Evolutionary conservation across 768 basidiomycete genomes (phyloP).

Genomic region (Serendipita indica): DNA sequence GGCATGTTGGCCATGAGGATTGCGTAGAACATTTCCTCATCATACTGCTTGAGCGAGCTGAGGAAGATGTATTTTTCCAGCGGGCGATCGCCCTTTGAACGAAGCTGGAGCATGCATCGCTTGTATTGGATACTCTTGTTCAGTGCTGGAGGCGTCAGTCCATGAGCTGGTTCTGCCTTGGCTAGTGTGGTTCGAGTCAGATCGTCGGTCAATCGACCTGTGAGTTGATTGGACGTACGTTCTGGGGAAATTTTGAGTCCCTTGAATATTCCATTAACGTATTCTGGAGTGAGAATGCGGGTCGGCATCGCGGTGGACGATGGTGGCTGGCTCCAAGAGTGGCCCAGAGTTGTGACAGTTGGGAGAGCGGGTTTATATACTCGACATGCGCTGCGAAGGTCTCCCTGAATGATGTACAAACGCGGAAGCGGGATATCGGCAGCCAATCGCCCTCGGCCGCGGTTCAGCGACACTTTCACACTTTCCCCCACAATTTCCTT

Average conservation of each 20-base stretch:
- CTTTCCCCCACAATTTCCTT: conserved; percentile 1
- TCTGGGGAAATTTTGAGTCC: conserved; percentile 41
- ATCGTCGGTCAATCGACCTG: conserved; percentile 12
- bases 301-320: neutral
- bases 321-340: conserved; percentile 2
- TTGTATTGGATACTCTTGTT: conserved; percentile 36
- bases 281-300: conserved; percentile 51
- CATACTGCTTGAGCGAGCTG: conserved; percentile 53
- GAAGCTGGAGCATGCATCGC: conserved; percentile 55
- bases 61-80: conserved; percentile 84
- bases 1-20: conserved; percentile 9
- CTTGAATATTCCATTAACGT: conserved; percentile 53
- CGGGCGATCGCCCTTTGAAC: conserved; percentile 46
- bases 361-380: neutral
- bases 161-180: conserved; percentile 33
- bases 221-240: conserved; percentile 28
- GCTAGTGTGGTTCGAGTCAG: neutral
- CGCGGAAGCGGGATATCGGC: neutral
- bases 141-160: conserved; percentile 46
- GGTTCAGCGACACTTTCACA: neutral
- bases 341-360: neutral
- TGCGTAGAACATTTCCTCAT: conserved; percentile 34
- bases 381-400: neutral
- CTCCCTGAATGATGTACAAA: neutral
- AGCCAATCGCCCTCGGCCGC: neutral